These are phyloP conservation scores for Colletotrichum siamense DNA, from an alignment of 2,329 filamentous ascomycete genomes.

Conservation along the genomic window DNA sequence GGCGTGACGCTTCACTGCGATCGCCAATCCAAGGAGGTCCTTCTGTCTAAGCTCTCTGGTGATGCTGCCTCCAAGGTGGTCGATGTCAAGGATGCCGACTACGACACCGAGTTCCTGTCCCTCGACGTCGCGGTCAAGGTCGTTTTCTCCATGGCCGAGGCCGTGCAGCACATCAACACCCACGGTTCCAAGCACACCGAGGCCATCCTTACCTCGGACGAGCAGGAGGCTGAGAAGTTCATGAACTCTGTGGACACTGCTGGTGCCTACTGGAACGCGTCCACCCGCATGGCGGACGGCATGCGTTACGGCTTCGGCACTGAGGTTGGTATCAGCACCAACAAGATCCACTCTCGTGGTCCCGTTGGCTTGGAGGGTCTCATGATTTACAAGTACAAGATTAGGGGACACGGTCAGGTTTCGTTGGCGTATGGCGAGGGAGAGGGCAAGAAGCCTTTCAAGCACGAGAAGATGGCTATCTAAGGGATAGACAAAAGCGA, in stretches of 20 bases:
- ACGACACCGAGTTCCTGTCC: slow-evolving; percentile 86
- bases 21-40: slow-evolving; percentile 65
- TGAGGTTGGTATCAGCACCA: slow-evolving; percentile 97
- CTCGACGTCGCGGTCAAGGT: slow-evolving; percentile 85
- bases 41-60: slow-evolving; percentile 43
- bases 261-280: slow-evolving; percentile 97
- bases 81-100: slow-evolving; percentile 75
- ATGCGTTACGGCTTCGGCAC: slow-evolving; percentile 98
- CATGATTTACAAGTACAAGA: slow-evolving; percentile 97
- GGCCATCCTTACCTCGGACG: slow-evolving; percentile 77
- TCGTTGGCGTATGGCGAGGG: slow-evolving; percentile 76
- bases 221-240: slow-evolving; percentile 76
- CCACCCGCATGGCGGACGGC: slow-evolving; percentile 91
- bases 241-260: slow-evolving; percentile 86
- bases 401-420: slow-evolving; percentile 84
- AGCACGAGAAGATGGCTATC: slow-evolving; percentile 61
- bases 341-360: slow-evolving; percentile 95
- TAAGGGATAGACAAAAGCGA: slow-evolving; percentile 24
- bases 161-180: slow-evolving; percentile 86
- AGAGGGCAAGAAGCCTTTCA: slow-evolving; percentile 62
- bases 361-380: slow-evolving; percentile 93
- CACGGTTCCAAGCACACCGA: slow-evolving; percentile 97
- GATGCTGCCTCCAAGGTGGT: slow-evolving; percentile 55
- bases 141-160: slow-evolving; percentile 70
- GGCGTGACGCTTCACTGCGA: slow-evolving; percentile 89